Conservation (phyloP, 129 eudicot species). For the sunflower (Helianthus annuus) region HanXRQr2.0-SUNRISE NC_035439.2:17899869-17900368, state of each 20-base stretch:
- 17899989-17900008: neutral
- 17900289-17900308: constrained; percentile 29
- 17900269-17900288: constrained; percentile 87
- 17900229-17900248: constrained; percentile 96
- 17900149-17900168: constrained; percentile 72
- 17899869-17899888: neutral
- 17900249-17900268: constrained; percentile 59
- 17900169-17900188: constrained; percentile 72
- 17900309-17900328: neutral
- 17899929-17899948: neutral
- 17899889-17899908: neutral
- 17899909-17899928: neutral
- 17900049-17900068: constrained; percentile 2
- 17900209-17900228: constrained; percentile 93
- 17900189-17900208: constrained; percentile 87
- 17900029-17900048: constrained; percentile 11
- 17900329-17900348: neutral
- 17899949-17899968: neutral
- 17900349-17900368: neutral
- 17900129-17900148: constrained; percentile 75
- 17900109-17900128: constrained; percentile 46
- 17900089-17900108: constrained; percentile 3
- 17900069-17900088: constrained; percentile 10
- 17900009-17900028: neutral
- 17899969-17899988: constrained; percentile 2